Evolutionary conservation across 805 yeast genomes (phyloP).

Genomic region (Scheffersomyces coipomensis): DNA sequence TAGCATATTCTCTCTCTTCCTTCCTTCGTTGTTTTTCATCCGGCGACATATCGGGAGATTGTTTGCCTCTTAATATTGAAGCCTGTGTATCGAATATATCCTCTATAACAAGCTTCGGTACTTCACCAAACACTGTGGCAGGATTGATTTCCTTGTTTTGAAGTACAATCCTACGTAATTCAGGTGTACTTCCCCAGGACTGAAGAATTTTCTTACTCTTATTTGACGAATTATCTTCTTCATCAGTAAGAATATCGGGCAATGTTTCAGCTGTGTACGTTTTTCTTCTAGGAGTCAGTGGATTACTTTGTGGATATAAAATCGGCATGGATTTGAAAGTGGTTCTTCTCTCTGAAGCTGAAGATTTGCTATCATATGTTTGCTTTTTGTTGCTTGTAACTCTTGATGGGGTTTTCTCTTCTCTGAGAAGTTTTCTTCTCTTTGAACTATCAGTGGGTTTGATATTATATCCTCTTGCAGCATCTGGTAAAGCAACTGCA

Average conservation of each 20-base stretch:
- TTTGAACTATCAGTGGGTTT: background rate
- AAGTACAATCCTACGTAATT: slow-evolving; percentile 23
- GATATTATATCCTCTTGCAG: slow-evolving; percentile 24
- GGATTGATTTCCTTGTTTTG: slow-evolving; percentile 52
- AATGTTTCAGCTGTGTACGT: slow-evolving; percentile 17
- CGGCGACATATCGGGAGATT: slow-evolving; percentile 49
- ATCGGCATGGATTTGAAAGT: background rate
- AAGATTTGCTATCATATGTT: too few relatives aligned
- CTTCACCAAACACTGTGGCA: slow-evolving; percentile 68
- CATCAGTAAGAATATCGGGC: slow-evolving; percentile 43
- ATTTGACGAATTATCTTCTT: slow-evolving; percentile 25
- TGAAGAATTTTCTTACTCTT: slow-evolving; percentile 19
- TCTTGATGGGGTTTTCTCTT: background rate
- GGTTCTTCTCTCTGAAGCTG: background rate
- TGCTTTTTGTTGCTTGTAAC: background rate
- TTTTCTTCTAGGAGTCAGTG: slow-evolving; percentile 4
- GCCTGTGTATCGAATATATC: slow-evolving; percentile 59
- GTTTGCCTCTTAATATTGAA: slow-evolving; percentile 53
- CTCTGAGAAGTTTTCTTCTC: slow-evolving; percentile 1
- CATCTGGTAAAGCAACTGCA: slow-evolving; percentile 38
- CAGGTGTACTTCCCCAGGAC: slow-evolving; percentile 41
- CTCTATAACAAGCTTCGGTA: slow-evolving; percentile 64
- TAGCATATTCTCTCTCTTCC: slow-evolving; percentile 48
- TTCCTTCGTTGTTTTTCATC: slow-evolving; percentile 39
- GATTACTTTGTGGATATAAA: background rate